Evolutionary conservation across 768 basidiomycete genomes (phyloP).

Genomic region (Phallus indusiatus): DNA sequence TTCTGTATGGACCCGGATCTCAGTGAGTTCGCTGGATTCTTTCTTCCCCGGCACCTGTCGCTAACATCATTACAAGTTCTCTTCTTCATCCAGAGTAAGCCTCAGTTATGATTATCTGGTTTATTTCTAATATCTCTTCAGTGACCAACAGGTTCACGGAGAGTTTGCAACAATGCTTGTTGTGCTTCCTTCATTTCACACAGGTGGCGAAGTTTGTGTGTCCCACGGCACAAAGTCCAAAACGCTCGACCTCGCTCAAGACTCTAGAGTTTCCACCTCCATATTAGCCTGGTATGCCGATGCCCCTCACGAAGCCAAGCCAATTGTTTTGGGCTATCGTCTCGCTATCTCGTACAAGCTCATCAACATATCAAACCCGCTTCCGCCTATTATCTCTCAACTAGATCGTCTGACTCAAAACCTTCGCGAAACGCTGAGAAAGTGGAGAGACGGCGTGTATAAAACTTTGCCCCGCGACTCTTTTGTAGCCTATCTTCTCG

Average conservation of each 20-base stretch:
- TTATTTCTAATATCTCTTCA: slow-evolving; percentile 10
- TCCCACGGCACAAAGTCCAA: slow-evolving; percentile 26
- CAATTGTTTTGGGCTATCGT: slow-evolving; percentile 39
- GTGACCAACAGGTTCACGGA: slow-evolving; percentile 36
- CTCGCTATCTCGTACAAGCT: slow-evolving; percentile 44
- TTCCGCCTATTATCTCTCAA: no score
- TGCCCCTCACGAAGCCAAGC: slow-evolving; percentile 40
- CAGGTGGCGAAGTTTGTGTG: slow-evolving; percentile 37
- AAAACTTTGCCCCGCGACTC: no score
- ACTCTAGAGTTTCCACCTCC: slow-evolving; percentile 25
- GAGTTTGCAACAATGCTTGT: slow-evolving; percentile 46
- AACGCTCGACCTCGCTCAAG: slow-evolving; percentile 27
- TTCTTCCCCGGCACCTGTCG: neutral
- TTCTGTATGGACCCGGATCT: slow-evolving; percentile 39
- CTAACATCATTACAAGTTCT: slow-evolving; percentile 23
- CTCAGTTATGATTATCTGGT: neutral
- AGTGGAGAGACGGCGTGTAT: no score
- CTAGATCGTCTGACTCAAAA: no score
- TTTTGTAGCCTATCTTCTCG: no score
- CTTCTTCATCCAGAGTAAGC: slow-evolving; percentile 38
- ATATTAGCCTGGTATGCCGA: slow-evolving; percentile 46
- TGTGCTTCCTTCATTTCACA: slow-evolving; percentile 36
- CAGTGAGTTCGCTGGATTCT: no score
- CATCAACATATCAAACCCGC: slow-evolving; percentile 26
- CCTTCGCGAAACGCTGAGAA: no score